These are phyloP conservation scores for Pyricularia pennisetigena DNA, from an alignment of 2,329 filamentous ascomycete species.

Conservation along the genomic window DNA sequence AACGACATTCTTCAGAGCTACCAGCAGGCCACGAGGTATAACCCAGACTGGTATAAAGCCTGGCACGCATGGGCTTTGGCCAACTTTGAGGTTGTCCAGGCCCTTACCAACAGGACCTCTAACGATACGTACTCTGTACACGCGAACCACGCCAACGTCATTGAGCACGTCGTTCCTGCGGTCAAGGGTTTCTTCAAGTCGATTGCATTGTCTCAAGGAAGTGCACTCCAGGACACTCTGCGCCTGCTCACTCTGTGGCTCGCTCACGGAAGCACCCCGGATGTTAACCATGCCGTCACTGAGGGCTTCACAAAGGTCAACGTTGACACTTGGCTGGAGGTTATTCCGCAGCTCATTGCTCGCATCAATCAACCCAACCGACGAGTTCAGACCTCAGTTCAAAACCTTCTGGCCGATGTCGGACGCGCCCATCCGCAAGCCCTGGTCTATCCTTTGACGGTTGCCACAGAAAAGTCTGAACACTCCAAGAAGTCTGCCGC, in stretches of 20 bases:
- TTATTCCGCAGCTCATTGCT: constrained; percentile 94
- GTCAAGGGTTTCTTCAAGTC: constrained; percentile 97
- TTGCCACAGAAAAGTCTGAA: constrained; percentile 81
- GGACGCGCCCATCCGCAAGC: constrained; percentile 93
- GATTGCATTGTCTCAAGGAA: constrained; percentile 82
- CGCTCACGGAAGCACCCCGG: constrained; percentile 75
- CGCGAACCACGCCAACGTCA: constrained; percentile 27
- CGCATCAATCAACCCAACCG: constrained; percentile 93
- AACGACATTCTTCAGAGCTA: constrained; percentile 88
- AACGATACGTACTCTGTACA: constrained; percentile 23
- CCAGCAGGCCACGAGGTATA: constrained; percentile 83
- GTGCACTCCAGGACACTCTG: constrained; percentile 90
- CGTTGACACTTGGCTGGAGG: constrained; percentile 97
- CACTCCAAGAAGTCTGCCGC: constrained; percentile 79
- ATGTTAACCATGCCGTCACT: constrained; percentile 80
- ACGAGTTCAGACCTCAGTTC: constrained; percentile 80
- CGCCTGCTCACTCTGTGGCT: constrained; percentile 94
- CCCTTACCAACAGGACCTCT: constrained; percentile 58
- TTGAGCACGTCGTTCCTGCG: constrained; percentile 87
- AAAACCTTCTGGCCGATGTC: constrained; percentile 85
- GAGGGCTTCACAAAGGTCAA: constrained; percentile 89
- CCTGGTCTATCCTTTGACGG: constrained; percentile 90
- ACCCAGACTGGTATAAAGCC: constrained; percentile 94
- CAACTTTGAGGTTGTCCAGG: constrained; percentile 96
- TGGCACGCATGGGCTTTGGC: constrained; percentile 98